These are phyloP conservation scores for Hortaea werneckii DNA, from an alignment of 2,329 filamentous ascomycete species.

Conservation along the genomic window DNA sequence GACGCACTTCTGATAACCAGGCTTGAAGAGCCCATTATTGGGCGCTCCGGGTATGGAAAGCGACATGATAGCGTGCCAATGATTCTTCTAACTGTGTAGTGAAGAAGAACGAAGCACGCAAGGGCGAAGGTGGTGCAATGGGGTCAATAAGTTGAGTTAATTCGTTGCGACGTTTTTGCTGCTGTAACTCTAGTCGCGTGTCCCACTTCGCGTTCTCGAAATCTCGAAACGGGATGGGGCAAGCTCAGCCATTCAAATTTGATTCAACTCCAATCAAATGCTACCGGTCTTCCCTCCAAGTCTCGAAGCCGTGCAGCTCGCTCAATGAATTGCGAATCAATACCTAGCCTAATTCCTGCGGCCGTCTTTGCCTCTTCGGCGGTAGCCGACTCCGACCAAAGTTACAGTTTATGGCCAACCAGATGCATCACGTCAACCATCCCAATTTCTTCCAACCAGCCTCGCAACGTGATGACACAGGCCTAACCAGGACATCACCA, in stretches of 20 bases:
- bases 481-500: neutral
- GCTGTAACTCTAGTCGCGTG: neutral
- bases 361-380: no score
- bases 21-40: conserved; percentile 88
- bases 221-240: no score
- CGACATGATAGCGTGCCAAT: conserved; percentile 56
- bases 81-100: neutral
- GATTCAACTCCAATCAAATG: no score
- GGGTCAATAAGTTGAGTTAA: neutral
- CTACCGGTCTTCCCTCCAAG: no score
- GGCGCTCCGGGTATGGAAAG: conserved; percentile 91
- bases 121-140: neutral
- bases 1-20: conserved; percentile 84
- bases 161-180: neutral
- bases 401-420: no score
- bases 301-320: no score
- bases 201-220: neutral
- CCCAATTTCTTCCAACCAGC: no score
- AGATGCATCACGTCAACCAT: no score
- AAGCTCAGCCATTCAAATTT: no score
- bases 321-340: no score
- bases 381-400: no score
- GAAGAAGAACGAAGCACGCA: neutral
- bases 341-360: no score
- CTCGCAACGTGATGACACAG: neutral